Evolutionary conservation across 768 basidiomycete species (phyloP).

Genomic region (Coprinellus micaceus): DNA sequence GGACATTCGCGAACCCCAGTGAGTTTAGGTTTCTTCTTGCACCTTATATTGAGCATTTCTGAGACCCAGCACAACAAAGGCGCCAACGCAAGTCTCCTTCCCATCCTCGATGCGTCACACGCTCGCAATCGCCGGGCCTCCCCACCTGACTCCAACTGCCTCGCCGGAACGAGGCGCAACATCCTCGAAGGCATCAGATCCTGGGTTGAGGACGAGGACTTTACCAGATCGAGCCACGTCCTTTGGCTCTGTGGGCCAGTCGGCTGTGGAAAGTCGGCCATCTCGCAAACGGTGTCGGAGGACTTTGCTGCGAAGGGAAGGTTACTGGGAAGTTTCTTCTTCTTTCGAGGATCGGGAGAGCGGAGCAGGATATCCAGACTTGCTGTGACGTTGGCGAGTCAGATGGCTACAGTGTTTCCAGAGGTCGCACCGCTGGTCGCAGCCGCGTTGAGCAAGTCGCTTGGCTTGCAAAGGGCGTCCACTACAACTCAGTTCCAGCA

Average conservation of each 20-base stretch:
- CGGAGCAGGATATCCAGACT: neutral
- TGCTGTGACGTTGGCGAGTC: neutral
- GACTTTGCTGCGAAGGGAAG: neutral
- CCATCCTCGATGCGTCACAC: neutral
- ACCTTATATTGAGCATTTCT: too few species aligned
- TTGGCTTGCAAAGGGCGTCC: too few species aligned
- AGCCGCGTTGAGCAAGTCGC: too few species aligned
- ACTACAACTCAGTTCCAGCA: too few species aligned
- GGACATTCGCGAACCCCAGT: too few species aligned
- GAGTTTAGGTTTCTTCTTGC: too few species aligned
- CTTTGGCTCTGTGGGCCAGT: neutral
- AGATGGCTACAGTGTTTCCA: neutral
- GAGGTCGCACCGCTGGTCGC: neutral
- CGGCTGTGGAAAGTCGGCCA: neutral
- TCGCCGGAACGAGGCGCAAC: neutral
- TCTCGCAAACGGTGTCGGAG: neutral
- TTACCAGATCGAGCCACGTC: neutral
- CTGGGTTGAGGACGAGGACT: neutral
- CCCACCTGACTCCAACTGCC: neutral
- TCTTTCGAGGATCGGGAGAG: neutral
- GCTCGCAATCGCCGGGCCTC: neutral
- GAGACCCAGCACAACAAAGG: too few species aligned
- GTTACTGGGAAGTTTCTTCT: neutral
- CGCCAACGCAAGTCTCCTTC: too few species aligned
- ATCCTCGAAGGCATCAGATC: neutral